Evolutionary conservation across 345 rosid genomes (phyloP).

Genomic region (Pugionium dolabratum): DNA sequence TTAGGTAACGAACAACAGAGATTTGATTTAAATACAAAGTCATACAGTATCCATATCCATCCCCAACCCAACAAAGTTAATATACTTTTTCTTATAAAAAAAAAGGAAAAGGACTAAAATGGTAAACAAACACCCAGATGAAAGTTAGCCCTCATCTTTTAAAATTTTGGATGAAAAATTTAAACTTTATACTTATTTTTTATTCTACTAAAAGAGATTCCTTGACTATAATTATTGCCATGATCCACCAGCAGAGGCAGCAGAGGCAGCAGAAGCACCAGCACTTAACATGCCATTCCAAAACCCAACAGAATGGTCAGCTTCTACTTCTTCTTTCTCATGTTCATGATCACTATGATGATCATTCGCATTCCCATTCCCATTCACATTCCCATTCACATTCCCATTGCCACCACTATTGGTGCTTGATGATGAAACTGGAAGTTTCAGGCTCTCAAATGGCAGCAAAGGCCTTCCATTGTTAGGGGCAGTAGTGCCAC

Average conservation of each 20-base stretch:
- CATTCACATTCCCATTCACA: conserved; percentile 4
- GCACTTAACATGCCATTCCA: conserved; percentile 40
- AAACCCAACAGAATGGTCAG: conserved; percentile 36
- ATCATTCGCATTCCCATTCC: neutral
- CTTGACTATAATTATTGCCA: conserved; percentile 31
- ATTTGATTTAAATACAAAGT: conserved; percentile 31
- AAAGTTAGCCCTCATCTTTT: conserved; percentile 26
- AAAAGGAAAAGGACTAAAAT: conserved; percentile 4
- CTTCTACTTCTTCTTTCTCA: conserved; percentile 31
- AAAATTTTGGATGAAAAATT: conserved; percentile 33
- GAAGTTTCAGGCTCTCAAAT: conserved; percentile 38
- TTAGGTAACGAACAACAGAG: conserved; percentile 22
- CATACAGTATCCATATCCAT: conserved; percentile 29
- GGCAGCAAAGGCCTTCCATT: conserved; percentile 36
- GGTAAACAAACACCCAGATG: conserved; percentile 22
- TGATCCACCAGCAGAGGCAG: conserved; percentile 35
- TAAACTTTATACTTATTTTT: neutral
- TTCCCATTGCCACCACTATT: conserved; percentile 26
- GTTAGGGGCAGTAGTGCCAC: conserved; percentile 5
- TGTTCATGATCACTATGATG: conserved; percentile 17
- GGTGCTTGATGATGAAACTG: conserved; percentile 39
- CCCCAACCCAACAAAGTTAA: conserved; percentile 35
- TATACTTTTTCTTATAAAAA: neutral
- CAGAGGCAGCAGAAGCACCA: conserved; percentile 35
- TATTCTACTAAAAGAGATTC: neutral